These are phyloP conservation scores for Orbilia blumenaviensis DNA, from an alignment of 2,329 filamentous ascomycete genomes.

Conservation along the genomic window DNA sequence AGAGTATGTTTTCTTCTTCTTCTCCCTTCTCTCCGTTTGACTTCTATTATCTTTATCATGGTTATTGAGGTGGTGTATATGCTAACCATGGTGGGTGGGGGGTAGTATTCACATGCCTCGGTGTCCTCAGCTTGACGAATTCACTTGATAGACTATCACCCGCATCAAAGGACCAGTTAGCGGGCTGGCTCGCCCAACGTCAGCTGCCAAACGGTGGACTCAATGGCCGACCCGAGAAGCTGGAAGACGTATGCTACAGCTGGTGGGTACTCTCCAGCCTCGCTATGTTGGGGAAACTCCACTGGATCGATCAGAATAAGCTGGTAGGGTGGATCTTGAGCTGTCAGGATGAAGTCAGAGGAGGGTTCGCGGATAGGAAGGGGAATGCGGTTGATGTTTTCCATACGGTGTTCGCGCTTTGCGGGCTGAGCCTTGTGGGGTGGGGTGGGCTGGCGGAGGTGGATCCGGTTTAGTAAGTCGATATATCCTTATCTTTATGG, in stretches of 20 bases:
- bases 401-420: constrained; percentile 88
- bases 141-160: constrained; percentile 81
- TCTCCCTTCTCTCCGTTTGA: not conserved
- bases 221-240: constrained; percentile 93
- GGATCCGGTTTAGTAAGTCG: constrained; percentile 85
- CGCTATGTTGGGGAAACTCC: constrained; percentile 83
- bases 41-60: not conserved
- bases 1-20: constrained; percentile 64
- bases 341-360: constrained; percentile 84
- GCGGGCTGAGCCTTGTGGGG: constrained; percentile 83
- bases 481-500: not conserved
- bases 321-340: constrained; percentile 82
- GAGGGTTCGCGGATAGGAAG: constrained; percentile 88
- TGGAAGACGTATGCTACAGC: constrained; percentile 96
- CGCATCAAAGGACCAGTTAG: constrained; percentile 72
- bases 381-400: constrained; percentile 97
- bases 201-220: constrained; percentile 87
- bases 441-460: constrained; percentile 80
- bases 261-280: constrained; percentile 98
- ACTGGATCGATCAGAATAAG: constrained; percentile 90
- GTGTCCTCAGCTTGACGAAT: constrained; percentile 82
- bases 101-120: constrained; percentile 85
- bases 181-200: constrained; percentile 89
- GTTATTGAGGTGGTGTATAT: not conserved
- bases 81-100: not conserved